These are phyloP conservation scores for Insectozyma bohioensis DNA, from an alignment of 1,139 yeast species.

Conservation along the genomic window DNA sequence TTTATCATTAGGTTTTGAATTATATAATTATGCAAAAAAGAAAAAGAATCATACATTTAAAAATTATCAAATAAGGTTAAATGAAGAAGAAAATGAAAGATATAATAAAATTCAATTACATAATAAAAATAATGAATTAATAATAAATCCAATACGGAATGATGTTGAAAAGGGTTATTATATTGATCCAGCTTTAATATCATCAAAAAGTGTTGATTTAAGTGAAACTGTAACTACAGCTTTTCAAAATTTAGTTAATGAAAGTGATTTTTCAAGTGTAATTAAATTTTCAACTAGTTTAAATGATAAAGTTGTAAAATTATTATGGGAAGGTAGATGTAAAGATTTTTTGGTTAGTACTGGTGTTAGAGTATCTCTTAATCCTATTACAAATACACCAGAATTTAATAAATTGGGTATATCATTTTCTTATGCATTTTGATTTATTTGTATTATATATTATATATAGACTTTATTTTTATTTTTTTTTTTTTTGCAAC, in stretches of 20 bases:
- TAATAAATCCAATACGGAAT: constrained; percentile 26
- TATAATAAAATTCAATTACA: constrained; percentile 5
- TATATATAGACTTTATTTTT: constrained; percentile 4
- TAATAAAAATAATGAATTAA: constrained; percentile 7
- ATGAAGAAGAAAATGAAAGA: constrained; percentile 7
- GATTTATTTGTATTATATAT: too few species aligned
- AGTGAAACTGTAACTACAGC: constrained; percentile 48
- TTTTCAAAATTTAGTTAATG: constrained; percentile 52
- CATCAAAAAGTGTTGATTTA: constrained; percentile 12
- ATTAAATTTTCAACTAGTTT: constrained; percentile 74
- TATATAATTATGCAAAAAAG: constrained; percentile 51
- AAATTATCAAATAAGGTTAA: neutral
- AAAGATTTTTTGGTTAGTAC: constrained; percentile 78
- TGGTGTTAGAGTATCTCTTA: constrained; percentile 55
- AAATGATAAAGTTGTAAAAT: constrained; percentile 56
- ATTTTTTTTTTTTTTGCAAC: neutral
- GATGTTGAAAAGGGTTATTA: constrained; percentile 26
- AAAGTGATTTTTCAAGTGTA: constrained; percentile 65
- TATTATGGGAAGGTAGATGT: constrained; percentile 87
- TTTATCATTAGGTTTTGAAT: constrained; percentile 80
- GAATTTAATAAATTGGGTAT: constrained; percentile 41
- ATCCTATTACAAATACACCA: constrained; percentile 30
- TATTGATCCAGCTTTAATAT: constrained; percentile 25
- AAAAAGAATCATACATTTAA: constrained; percentile 13
- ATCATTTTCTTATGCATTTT: constrained; percentile 39